Base-by-base conservation (phyloP, 2,329 filamentous ascomycete species). In the Trichoderma simmonsii region DNA sequence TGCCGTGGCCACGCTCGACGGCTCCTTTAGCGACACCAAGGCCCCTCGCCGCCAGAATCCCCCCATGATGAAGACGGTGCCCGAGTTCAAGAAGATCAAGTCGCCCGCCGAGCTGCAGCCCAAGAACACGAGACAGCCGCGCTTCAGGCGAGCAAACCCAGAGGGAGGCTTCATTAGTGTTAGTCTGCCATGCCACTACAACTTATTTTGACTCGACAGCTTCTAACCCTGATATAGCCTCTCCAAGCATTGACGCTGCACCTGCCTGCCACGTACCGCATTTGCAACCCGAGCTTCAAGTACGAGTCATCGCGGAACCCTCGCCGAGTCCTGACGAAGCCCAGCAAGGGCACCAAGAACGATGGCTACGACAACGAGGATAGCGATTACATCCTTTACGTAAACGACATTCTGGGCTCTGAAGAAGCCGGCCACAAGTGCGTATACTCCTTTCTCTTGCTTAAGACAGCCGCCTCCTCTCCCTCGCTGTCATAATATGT, bases 281-380 rank as follows among this genome's bases (percentile, higher is more conserved):
- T 99, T 81, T 99, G 96, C 86, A 99, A 99, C 80, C 95, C 95
- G 3, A 91, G 89, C 78, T 99, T 99, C 87, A 98, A 99, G 85
- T 99, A 99, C 83, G 96, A 99, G 81, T 98, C 96, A 18, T 98
- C 96, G 69, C 90, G 96, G 75, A 99, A 99, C 79, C 96, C 96
- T 51, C 92, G 96, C 74, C 90, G 96, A 81, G 96, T 99, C 64
- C 87, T 99, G 76, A 99, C 96, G 18, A 99, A 99, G 82, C 96
- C 96, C 8, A 98, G 96, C 88, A 99, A 99, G 84, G 96, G 96
- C 15, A 90, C 93, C 74, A 99, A 99, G 87, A 99, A 99, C 79
- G 96, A 99, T 84, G 96, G 96, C 4, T 99, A 96, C 79, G 96
- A 99, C 80, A 99, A 99, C 77, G 96, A 99, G 81, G 96, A 99